Base-by-base conservation (phyloP, 2,329 filamentous ascomycete genomes). In the Penicillium verrucosum region DNA sequence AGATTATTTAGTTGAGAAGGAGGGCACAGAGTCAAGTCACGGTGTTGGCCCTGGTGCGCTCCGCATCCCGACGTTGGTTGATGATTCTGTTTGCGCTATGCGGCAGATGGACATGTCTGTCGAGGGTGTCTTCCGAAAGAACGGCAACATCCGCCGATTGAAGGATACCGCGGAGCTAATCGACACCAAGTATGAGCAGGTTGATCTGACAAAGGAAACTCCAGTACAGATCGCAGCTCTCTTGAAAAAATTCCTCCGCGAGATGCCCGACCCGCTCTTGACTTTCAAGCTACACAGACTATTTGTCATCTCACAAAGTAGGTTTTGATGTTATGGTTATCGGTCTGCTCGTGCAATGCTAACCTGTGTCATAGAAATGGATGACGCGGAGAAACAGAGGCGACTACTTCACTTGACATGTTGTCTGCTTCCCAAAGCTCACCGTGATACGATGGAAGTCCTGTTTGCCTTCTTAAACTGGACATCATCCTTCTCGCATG, bases 51-150 rank as follows among this genome's bases (percentile, higher is more conserved):
- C 94, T 11, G 93, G 92, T 18, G 89, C 91, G 14, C 81, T 99
- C 55, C 89, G 91, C 51, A 90, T 99, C 41, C 94, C 94, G 3
- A 89, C 91, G n/a, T 81, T 99, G 51, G 84, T 99, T n/a, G 93
- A 97, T 68, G 93, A 97, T 71, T 87, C 93, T 47, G 88, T 99
- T 37, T 89, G 90, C 4, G 92, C 92, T 12, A 96, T 99, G 90
- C 87, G 92, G 66, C 94, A 93, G 75, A 97, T 99, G 91, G 94
- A 99, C 73, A 92, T 99, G 79, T 97, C 93, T 1, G 91, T 99
- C 1, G 94, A 99, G 75, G 94, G 94, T 67, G 92, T 99, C 23
- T 99, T 99, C 84, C 87, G 94, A 66, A 99, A 99, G 82, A 99
- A 97, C 68, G 94, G 94, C 66, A 99, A 97, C 74, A 97, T 99